A percentile compares a stretch with the other conserved stretches of the same genome.
These are phyloP conservation scores for Micromonas commoda DNA, from an alignment of 139 green algal species.

Conservation along the genomic window DNA sequence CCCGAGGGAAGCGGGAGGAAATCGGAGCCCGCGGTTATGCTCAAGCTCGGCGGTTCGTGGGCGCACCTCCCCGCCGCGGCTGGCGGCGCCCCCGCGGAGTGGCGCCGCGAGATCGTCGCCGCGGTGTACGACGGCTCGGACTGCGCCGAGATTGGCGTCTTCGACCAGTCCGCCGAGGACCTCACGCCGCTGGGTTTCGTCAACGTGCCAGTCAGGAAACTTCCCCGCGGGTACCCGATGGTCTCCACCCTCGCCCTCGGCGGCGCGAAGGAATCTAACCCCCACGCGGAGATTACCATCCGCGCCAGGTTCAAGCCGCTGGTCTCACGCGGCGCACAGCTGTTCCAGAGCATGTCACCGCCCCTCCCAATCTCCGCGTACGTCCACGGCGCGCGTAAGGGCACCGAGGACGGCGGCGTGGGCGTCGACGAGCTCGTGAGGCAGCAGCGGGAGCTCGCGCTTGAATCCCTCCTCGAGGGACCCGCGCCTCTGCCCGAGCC, in stretches of 20 bases:
- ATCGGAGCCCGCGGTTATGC: background rate
- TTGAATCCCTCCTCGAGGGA: background rate
- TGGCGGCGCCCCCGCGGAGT: background rate
- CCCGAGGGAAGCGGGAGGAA: background rate
- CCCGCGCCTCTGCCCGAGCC: background rate
- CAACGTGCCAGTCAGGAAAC: background rate
- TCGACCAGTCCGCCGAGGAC: background rate
- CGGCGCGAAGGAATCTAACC: background rate
- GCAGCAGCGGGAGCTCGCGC: background rate
- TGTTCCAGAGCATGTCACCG: background rate
- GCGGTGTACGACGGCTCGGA: background rate
- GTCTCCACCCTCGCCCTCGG: background rate
- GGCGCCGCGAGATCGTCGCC: slow-evolving; percentile 6
- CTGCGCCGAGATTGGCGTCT: background rate
- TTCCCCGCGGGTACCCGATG: background rate
- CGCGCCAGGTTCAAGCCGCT: background rate
- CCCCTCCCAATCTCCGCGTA: background rate
- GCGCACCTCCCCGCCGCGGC: background rate
- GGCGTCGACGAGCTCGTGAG: background rate
- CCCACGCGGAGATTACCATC: slow-evolving; percentile 17
- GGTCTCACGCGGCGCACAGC: background rate
- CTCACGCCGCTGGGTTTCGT: background rate
- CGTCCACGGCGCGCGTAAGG: too few species aligned
- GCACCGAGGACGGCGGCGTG: too few species aligned
- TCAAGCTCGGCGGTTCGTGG: background rate